Evolutionary conservation across 257 asterid genomes (phyloP), one percentile per base, ranked within the genome.

Genomic region (Jacaranda copaia): DNA sequence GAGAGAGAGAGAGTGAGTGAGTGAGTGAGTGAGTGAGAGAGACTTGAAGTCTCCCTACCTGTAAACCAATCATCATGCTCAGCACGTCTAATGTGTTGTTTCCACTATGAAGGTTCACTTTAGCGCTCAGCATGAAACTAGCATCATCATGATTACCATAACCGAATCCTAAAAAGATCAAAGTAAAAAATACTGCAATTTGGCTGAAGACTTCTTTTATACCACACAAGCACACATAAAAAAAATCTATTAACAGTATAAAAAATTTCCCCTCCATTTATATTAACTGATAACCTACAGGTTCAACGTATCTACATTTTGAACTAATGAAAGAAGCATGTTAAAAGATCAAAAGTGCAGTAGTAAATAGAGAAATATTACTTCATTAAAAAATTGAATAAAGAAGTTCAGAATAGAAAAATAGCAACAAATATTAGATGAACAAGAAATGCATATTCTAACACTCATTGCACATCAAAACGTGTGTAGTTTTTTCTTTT

Each of bases 41-140:
- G 59, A 42, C 11, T n/a, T 20, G n/a, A 59, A 70, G 35, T 43
- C 69, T 51, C 20, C 36, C 15, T 79, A 87, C 97, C 94, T 90
- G 96, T 76, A 92, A 81, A 72, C 97, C 96, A 52, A 92, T 70
- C 89, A 92, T 88, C 92, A 90, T 87, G 73, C 96, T 92, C 80
- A 92, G 81, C 3, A 92, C 75, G 65, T 90, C 96, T 74, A 92
- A 25, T 39, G 88, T 82, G 66, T 92, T 88, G 49, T 39, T 89
- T 65, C 97, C 97, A 15, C 81, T 60, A 49, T 81, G 85, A 75
- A 92, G 85, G 42, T 73, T 67, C 52, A 90, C 73, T 73, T 74
- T 74, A 62, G 85, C 78, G 53, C 73, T 86, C 72, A 90, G 72
- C 5, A 18, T 10, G 76, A 92, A 92, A 83, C 87, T 83, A 32